Conservation (phyloP, 2,329 filamentous ascomycete species). For the Arthrobotrys entomopaga region DNA sequence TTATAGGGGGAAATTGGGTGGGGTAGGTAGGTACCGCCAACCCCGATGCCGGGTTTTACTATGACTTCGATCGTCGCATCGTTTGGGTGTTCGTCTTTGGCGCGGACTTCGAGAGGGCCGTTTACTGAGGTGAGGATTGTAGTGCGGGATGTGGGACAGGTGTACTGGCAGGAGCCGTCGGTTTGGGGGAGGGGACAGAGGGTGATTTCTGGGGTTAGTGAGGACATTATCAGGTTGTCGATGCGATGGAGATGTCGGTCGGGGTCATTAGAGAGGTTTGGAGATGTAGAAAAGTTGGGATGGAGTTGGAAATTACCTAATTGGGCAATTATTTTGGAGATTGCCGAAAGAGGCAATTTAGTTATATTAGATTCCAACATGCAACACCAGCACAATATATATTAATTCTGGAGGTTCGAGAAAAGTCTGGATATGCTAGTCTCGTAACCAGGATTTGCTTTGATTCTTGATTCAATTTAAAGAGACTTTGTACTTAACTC, state of each 20-base stretch:
- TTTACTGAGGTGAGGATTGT: constrained; percentile 87
- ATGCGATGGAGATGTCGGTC: constrained; percentile 1
- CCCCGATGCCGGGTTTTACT: constrained; percentile 83
- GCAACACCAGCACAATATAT: too few relatives aligned
- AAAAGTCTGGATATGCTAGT: too few relatives aligned
- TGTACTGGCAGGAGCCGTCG: constrained; percentile 81
- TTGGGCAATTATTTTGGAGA: constrained; percentile 5
- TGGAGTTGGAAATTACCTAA: constrained; percentile 25
- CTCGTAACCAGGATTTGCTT: too few relatives aligned
- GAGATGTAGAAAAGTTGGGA: constrained; percentile 39
- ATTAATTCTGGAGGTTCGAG: too few relatives aligned
- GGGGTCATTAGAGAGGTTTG: constrained; percentile 3
- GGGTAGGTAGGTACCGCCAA: constrained; percentile 74
- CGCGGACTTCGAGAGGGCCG: constrained; percentile 87
- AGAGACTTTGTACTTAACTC: too few relatives aligned
- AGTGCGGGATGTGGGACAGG: constrained; percentile 69
- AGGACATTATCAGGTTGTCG: constrained; percentile 26
- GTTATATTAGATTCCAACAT: too few relatives aligned
- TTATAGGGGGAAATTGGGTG: neutral
- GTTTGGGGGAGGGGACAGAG: constrained; percentile 69
- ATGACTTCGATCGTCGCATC: constrained; percentile 91
- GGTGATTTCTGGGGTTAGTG: constrained; percentile 29
- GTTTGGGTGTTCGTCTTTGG: constrained; percentile 89
- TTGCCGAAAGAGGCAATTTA: too few relatives aligned
- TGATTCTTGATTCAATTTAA: too few relatives aligned